Conservation (phyloP, 2,329 filamentous ascomycete genomes). For the Rhytidhysteron rufulum region DNA sequence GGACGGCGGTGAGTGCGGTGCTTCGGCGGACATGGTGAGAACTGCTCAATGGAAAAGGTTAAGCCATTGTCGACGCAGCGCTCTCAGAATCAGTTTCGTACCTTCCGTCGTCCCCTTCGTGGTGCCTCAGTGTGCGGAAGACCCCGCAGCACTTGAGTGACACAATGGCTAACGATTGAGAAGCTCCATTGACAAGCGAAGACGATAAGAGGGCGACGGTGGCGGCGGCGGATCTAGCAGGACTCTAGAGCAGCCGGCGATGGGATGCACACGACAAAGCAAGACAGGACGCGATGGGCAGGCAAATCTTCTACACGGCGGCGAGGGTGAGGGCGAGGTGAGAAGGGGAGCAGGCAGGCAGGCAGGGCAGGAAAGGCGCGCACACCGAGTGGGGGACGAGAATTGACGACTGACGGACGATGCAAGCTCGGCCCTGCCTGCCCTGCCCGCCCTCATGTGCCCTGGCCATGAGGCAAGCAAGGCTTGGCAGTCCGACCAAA, state of each 20-base stretch:
- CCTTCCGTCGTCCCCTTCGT: conserved; percentile 36
- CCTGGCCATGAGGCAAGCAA: no score
- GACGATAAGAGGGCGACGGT: conserved; percentile 8
- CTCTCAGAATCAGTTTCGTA: conserved; percentile 15
- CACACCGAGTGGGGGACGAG: conserved; percentile 1
- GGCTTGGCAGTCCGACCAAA: no score
- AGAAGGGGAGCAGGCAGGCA: background rate
- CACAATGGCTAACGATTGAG: conserved; percentile 38
- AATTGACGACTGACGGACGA: background rate
- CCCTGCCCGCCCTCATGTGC: no score
- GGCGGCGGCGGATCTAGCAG: background rate
- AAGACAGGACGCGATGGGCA: conserved; percentile 1
- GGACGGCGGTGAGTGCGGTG: conserved; percentile 32
- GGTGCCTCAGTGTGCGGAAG: conserved; percentile 39
- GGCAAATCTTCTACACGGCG: background rate
- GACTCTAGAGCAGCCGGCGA: background rate
- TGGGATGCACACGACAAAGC: background rate
- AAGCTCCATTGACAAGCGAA: conserved; percentile 37
- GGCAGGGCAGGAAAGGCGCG: no score
- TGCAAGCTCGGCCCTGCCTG: no score
- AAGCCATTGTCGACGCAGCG: conserved; percentile 1
- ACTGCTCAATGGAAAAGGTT: conserved; percentile 16
- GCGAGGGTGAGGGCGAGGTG: background rate
- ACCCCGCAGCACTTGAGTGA: conserved; percentile 41
- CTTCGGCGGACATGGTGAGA: conserved; percentile 33